A percentile compares a stretch with the other conserved stretches of the same genome.
These are phyloP conservation scores for Graphium sp. DNA, from an alignment of 2,329 filamentous ascomycete genomes.

Conservation along the genomic window DNA sequence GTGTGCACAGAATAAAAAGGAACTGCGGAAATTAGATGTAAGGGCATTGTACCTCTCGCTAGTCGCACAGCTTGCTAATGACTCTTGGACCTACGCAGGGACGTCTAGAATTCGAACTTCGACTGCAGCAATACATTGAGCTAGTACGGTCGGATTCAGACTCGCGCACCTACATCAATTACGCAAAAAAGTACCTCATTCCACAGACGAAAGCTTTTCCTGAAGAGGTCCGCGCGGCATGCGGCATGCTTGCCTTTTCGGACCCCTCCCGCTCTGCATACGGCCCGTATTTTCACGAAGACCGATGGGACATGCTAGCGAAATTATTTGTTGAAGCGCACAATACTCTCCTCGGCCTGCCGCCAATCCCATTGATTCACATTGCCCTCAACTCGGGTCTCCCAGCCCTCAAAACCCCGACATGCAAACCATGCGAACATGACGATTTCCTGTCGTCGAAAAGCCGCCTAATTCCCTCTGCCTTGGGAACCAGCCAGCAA, in stretches of 20 bases:
- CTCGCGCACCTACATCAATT: constrained; percentile 57
- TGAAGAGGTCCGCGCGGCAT: constrained; percentile 52
- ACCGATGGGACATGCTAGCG: constrained; percentile 63
- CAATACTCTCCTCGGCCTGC: constrained; percentile 70
- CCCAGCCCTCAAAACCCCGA: constrained; percentile 87
- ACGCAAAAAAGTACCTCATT: constrained; percentile 69
- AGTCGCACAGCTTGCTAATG: neutral
- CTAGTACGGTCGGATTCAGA: constrained; percentile 53
- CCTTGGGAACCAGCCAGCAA: constrained; percentile 5
- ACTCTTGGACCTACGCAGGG: constrained; percentile 50
- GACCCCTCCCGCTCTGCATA: constrained; percentile 30
- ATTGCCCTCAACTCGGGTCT: constrained; percentile 81
- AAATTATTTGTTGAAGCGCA: constrained; percentile 72
- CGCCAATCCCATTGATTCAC: constrained; percentile 70
- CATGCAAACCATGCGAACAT: constrained; percentile 44
- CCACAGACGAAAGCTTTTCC: constrained; percentile 54
- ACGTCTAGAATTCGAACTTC: constrained; percentile 81
- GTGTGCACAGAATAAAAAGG: constrained; percentile 88
- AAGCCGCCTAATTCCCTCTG: no score
- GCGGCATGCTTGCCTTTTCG: constrained; percentile 63
- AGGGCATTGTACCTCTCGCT: constrained; percentile 10
- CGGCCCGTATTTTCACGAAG: constrained; percentile 18
- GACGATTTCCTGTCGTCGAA: constrained; percentile 6
- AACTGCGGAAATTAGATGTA: constrained; percentile 74
- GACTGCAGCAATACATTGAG: constrained; percentile 90